Percentiles rank a stretch among this genome's conserved stretches.
Conservation (phyloP, 2,329 filamentous ascomycete genomes). For the Fusarium sp. region DNA sequence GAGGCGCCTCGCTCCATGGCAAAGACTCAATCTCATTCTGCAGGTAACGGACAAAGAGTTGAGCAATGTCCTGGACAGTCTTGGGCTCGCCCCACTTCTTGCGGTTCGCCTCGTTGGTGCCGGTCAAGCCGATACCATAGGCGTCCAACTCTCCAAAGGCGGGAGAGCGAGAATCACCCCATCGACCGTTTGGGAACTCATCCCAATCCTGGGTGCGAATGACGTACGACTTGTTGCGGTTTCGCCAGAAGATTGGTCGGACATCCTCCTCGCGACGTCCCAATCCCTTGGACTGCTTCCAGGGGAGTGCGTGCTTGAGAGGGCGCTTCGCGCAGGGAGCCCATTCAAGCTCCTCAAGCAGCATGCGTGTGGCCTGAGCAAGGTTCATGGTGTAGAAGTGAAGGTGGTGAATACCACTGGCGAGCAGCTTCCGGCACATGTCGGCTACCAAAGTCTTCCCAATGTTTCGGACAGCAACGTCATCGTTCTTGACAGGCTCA, state of each 20-base stretch:
- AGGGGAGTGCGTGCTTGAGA: constrained; percentile 89
- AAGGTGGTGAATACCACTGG: constrained; percentile 83
- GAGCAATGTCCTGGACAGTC: constrained; percentile 79
- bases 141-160: constrained; percentile 95
- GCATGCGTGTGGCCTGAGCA: constrained; percentile 90
- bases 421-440: constrained; percentile 87
- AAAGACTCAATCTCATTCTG: constrained; percentile 81
- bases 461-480: constrained; percentile 88
- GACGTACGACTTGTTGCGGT: constrained; percentile 94
- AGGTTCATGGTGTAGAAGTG: constrained; percentile 99
- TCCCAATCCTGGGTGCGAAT: constrained; percentile 98
- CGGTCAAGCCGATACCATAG: constrained; percentile 92
- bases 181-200: constrained; percentile 97
- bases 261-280: constrained; percentile 93
- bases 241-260: constrained; percentile 98
- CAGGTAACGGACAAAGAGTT: constrained; percentile 87
- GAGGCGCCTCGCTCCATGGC: constrained; percentile 92
- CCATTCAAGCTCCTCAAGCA: constrained; percentile 88
- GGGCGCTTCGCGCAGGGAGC: constrained; percentile 80
- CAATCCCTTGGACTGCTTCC: constrained; percentile 92
- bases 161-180: constrained; percentile 96
- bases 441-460: constrained; percentile 88
- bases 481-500: constrained; percentile 96
- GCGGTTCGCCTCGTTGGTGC: constrained; percentile 94
- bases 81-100: constrained; percentile 92